Percentiles rank a stretch among this genome's conserved stretches.
phyloP scores from a whole-genome alignment of 805 yeast genomes.

The Candida anglica region DNA sequence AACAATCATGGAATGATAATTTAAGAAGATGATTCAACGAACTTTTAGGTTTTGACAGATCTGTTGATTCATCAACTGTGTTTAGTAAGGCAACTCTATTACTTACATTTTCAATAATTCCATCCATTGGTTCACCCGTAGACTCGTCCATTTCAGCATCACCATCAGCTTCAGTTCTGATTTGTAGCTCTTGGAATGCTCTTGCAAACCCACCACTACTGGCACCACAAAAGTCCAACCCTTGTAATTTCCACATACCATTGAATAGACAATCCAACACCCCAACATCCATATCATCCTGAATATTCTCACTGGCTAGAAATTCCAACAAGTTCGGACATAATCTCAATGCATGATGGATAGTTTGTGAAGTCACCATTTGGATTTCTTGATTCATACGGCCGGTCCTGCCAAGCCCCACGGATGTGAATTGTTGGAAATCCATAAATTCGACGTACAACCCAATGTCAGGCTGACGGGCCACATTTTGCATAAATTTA shows the following conservation, averaged over 20 bases:
- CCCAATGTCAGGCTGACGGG: constrained; percentile 43
- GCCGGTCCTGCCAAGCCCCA: constrained; percentile 86
- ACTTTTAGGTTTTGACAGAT: constrained; percentile 4
- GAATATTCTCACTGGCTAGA: constrained; percentile 79
- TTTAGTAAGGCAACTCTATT: not conserved
- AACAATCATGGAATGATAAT: constrained; percentile 84
- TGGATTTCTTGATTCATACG: constrained; percentile 89
- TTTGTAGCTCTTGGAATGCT: constrained; percentile 48
- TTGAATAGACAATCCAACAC: constrained; percentile 57
- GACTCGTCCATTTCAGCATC: constrained; percentile 17
- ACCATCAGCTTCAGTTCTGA: constrained; percentile 15
- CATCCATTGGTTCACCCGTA: constrained; percentile 3
- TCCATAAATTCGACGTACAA: constrained; percentile 72
- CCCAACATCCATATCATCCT: constrained; percentile 67
- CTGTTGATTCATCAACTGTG: not conserved
- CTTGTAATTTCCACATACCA: constrained; percentile 50
- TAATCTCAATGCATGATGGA: constrained; percentile 54
- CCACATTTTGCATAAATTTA: constrained; percentile 56
- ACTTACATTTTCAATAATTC: constrained; percentile 1
- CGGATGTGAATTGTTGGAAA: constrained; percentile 83
- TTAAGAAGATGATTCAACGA: constrained; percentile 22
- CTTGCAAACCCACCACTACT: constrained; percentile 58
- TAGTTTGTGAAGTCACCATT: constrained; percentile 77
- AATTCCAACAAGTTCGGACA: constrained; percentile 75
- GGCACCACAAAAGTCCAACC: constrained; percentile 88